phyloP scores from a whole-genome alignment of 495 filamentous ascomycete species.

The Barbatosphaeria neglecta region DNA sequence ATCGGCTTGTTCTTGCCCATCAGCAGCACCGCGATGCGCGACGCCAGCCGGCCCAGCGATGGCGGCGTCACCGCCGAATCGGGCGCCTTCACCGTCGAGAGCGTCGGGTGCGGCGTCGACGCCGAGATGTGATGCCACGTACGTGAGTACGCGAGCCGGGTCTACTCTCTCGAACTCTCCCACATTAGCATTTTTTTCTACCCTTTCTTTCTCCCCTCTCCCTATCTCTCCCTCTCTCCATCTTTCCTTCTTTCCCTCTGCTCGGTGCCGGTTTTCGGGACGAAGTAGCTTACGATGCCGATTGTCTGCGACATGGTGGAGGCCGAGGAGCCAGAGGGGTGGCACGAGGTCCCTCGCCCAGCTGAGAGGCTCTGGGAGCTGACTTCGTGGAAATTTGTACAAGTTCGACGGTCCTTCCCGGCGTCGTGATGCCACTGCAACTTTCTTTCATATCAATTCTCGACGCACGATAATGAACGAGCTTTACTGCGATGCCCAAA shows the following conservation, averaged over 20 bases:
- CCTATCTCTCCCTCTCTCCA: too few relatives aligned
- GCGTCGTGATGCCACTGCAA: too few relatives aligned
- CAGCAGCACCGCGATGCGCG: slow-evolving; percentile 76
- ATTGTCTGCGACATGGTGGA: slow-evolving; percentile 14
- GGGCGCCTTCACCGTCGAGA: slow-evolving; percentile 36
- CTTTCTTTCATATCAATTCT: too few relatives aligned
- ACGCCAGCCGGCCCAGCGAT: slow-evolving; percentile 79
- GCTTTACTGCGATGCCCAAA: too few relatives aligned
- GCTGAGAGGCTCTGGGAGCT: neutral
- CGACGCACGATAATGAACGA: too few relatives aligned
- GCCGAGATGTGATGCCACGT: slow-evolving; percentile 85
- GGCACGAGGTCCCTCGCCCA: neutral
- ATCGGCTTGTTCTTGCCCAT: slow-evolving; percentile 99
- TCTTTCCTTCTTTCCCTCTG: too few relatives aligned
- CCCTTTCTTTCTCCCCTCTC: too few relatives aligned
- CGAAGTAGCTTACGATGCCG: slow-evolving; percentile 35
- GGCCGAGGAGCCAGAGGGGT: neutral
- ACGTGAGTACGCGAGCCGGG: slow-evolving; percentile 88
- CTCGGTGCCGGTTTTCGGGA: neutral
- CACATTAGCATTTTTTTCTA: too few relatives aligned
- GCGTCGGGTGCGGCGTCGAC: slow-evolving; percentile 38
- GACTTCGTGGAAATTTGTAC: too few relatives aligned
- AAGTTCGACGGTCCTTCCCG: too few relatives aligned
- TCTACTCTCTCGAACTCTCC: too few relatives aligned
- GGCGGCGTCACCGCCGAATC: slow-evolving; percentile 48